Evolutionary conservation across 164 flowering plant species (phyloP), one percentile per base, ranked within the genome.

Genomic region (Akebia trifoliata): DNA sequence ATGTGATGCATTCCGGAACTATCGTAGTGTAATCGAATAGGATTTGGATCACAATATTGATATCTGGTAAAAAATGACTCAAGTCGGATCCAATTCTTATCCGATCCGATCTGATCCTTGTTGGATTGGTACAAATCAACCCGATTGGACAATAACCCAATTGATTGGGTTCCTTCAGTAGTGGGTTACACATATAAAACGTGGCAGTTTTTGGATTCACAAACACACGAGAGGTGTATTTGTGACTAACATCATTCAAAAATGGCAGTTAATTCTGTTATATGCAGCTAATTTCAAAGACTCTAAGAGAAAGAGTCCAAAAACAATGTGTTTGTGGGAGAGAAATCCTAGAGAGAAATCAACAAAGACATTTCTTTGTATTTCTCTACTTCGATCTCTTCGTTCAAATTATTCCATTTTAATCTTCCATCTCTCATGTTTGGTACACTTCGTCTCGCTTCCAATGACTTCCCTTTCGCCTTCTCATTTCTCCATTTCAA

Each of bases 181-280:
- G n/a, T n/a, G n/a, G n/a, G n/a, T n/a, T n/a, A n/a, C 39, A 8
- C 39, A 36, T 8, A 4, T 36, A 52, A 32, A 22, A 52, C 6
- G 24, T 21, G 42, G 56, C 14, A 52, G 56, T n/a, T n/a, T n/a
- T n/a, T n/a, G n/a, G n/a, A n/a, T n/a, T n/a, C 56, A 35, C 56
- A 3, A 52, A 40, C 24, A 29, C 54, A 5, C n/a, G n/a, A n/a
- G n/a, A n/a, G n/a, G n/a, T n/a, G n/a, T n/a, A n/a, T 40, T 40
- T 40, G 44, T 40, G n/a, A n/a, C n/a, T 14, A 15, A 6, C 20
- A 40, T 21, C 18, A 17, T 21, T 6, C 17, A 18, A 6, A 44
- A 46, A 46, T 2, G 30, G 11, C 12, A 46, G 30, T 46, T 46
- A 9, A 46, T 22, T 22, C 28, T 21, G 50, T 46, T 46, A 25